phyloP scores from a whole-genome alignment of 1,139 yeast species.

The Pichia kudriavzevii region DNA sequence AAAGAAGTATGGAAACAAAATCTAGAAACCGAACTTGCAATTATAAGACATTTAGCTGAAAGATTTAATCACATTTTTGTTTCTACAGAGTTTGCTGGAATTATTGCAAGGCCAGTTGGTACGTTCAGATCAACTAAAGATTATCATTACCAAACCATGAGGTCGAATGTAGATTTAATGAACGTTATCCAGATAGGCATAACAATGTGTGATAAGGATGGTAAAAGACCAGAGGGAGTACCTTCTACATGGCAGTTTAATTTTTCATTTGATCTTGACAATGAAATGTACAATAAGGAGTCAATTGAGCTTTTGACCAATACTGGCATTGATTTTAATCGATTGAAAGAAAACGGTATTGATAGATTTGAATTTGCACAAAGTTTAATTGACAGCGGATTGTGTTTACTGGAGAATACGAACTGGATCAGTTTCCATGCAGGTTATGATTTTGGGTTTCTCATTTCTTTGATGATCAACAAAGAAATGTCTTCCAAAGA shows the following conservation, averaged over 20 bases:
- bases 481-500: constrained; percentile 75
- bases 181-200: constrained; percentile 83
- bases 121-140: constrained; percentile 83
- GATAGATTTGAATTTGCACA: constrained; percentile 78
- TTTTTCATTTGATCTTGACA: constrained; percentile 66
- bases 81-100: constrained; percentile 93
- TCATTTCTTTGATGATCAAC: constrained; percentile 70
- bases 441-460: constrained; percentile 91
- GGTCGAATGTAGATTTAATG: constrained; percentile 83
- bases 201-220: constrained; percentile 72
- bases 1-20: constrained; percentile 83
- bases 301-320: constrained; percentile 68
- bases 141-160: constrained; percentile 90
- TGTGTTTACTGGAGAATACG: constrained; percentile 62
- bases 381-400: constrained; percentile 76
- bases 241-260: constrained; percentile 96
- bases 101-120: constrained; percentile 96
- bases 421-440: constrained; percentile 92
- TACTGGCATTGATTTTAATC: constrained; percentile 75
- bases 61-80: constrained; percentile 67
- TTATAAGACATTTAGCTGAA: constrained; percentile 62
- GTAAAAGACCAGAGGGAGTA: constrained; percentile 62
- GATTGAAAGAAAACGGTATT: constrained; percentile 73
- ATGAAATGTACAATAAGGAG: constrained; percentile 79
- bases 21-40: constrained; percentile 71